Base-by-base conservation (phyloP, 2,329 filamentous ascomycete genomes). In the Sclerotinia sclerotiorum region DNA sequence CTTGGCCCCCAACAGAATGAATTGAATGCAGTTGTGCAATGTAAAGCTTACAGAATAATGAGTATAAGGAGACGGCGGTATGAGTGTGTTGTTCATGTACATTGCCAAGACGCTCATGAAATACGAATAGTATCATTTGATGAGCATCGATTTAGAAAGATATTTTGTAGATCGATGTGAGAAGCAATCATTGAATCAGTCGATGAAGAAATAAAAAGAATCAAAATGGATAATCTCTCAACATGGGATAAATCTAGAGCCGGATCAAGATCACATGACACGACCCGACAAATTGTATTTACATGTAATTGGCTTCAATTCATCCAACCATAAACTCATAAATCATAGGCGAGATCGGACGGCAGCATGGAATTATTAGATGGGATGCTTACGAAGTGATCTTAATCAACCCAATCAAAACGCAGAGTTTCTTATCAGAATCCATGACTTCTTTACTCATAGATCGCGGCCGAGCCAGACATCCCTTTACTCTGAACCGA, bases 321-420 rank as follows among this genome's bases (percentile, higher is more conserved):
- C 13, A 49, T 24, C 44, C 58, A 61, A 49, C 13, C 27, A 35
- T 4, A 5, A 49, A 61, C 21, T n/a, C 21, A 49, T 35, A 27
- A 49, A 61, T 48, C 58, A 19, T 35, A 61, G 58, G 58, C 58
- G 58, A 61, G 58, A 61, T 61, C 58, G 58, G 58, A 58, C 55
- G 55, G 27, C 55, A 24, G 55, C 55, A 11, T 27, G 10, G 46
- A 42, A 52, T n/a, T 52, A 55, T 51, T 52, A 64, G 29, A 64
- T 61, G 58, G 44, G 27, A 61, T 27, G 46, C 61, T 65, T 65
- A 65, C 49, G 49, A 65, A 65, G 35, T 29, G 35, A n/a, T 17
- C 35, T 56, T 56, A 46, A 56, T 56, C 48, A 44, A 65, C 35
- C 62, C 62, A 65, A 65, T 65, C 62, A 65, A 2, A 29, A n/a